Evolutionary conservation across 2,329 filamentous ascomycete genomes (phyloP), one percentile per base, ranked within the genome.

Genomic region (Diplodia mutila): DNA sequence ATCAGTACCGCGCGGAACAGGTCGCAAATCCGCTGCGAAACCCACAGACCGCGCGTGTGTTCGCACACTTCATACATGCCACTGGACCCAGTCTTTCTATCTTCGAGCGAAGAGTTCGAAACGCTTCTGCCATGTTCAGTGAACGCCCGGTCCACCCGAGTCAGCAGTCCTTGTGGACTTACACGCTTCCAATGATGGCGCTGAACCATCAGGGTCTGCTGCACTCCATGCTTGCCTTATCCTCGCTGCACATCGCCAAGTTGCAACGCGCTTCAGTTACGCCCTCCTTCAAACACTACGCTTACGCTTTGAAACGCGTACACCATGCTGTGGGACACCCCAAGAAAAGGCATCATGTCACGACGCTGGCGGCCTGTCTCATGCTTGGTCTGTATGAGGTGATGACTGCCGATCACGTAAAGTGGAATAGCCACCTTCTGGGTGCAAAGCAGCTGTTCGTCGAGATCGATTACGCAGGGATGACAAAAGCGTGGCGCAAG

Each of bases 341-440:
- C 0, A 85, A 84, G 54, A 88, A 89, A 72, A 88, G 93, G 65
- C 88, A 89, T 9, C 89, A 93, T 67, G 87, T 92, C 9, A 89
- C 92, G 1, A 97, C 93, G 0, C 82, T 98, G n/a, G 94, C 94
- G 8, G 93, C 94, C 2, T 93, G 92, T 0, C 83, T 97, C 42
- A 82, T 98, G 8, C 85, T 99, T 8, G 92, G 90, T 0, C 98
- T 93, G 77, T 98, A 97, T 74, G 95, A 98, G 77, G 92, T 97
- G 21, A 95, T 94, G 89, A 91, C 91, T 42, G 94, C 93, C 25
- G 94, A 99, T 72, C 94, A 98, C 73, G 89, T 91, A 66, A 97
- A 97, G 77, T 99, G 95, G 95, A 95, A 92, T 74, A 94, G 91
- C 69, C 95, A 98, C 79, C 83, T 98, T 46, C 88, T 92, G 57